Conservation (phyloP, 495 filamentous ascomycete species). For the Tuber indicum region DNA sequence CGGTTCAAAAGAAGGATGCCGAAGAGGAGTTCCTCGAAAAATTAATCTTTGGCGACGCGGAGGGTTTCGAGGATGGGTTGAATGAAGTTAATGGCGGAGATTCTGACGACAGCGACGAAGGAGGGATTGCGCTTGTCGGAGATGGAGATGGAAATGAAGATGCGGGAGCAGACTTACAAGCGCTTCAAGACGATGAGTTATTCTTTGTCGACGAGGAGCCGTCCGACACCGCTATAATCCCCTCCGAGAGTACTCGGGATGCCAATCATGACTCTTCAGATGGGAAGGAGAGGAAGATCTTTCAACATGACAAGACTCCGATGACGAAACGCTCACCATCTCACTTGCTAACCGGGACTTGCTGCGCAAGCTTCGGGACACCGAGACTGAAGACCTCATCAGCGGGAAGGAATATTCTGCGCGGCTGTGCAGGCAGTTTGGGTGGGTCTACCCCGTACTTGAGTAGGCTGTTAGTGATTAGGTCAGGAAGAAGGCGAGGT, state of each 20-base stretch:
- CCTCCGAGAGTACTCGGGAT: constrained; percentile 27
- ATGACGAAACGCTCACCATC: constrained; percentile 78
- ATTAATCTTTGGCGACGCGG: constrained; percentile 75
- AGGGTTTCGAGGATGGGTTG: constrained; percentile 66
- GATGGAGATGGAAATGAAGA: too few species aligned
- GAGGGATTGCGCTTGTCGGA: too few species aligned
- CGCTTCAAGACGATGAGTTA: too few species aligned
- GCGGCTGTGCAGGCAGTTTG: constrained; percentile 68
- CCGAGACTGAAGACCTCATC: constrained; percentile 41
- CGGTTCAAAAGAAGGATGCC: constrained; percentile 54
- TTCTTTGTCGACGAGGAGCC: too few species aligned
- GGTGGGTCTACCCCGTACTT: constrained; percentile 69
- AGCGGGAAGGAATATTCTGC: constrained; percentile 76
- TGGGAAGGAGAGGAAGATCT: constrained; percentile 40
- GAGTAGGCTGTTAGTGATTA: constrained; percentile 61
- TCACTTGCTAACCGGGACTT: constrained; percentile 67
- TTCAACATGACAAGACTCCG: constrained; percentile 87
- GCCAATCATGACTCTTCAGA: constrained; percentile 10
- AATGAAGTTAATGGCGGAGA: constrained; percentile 30
- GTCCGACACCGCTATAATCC: constrained; percentile 7
- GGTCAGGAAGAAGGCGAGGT: constrained; percentile 51
- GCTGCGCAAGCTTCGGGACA: constrained; percentile 70
- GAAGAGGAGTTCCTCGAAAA: constrained; percentile 76
- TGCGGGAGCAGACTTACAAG: too few species aligned
- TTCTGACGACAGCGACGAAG: too few species aligned